phyloP scores from a whole-genome alignment of 73 alveolate species.

The Paramecium bursaria region DNA sequence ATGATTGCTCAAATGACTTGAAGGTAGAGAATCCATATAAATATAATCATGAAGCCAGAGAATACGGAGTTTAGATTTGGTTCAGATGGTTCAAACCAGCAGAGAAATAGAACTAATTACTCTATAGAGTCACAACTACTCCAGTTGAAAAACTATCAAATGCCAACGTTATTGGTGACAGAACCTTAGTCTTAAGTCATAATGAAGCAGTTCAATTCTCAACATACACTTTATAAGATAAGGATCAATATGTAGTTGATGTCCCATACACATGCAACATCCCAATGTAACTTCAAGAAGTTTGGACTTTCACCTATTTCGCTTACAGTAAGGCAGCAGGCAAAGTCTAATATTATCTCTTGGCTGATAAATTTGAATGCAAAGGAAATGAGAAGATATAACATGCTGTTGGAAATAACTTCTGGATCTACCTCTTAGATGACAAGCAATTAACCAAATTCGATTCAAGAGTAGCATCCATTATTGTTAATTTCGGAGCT shows the following conservation, averaged over 20 bases:
- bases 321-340: conserved; percentile 20
- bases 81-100: no score
- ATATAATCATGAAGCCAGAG: no score
- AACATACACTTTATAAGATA: conserved; percentile 12
- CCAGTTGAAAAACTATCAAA: background rate
- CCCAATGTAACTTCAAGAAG: background rate
- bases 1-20: conserved; percentile 27
- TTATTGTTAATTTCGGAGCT: conserved; percentile 15
- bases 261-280: conserved; percentile 26
- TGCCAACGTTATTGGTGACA: conserved; percentile 41
- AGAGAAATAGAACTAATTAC: background rate
- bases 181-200: conserved; percentile 16
- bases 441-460: background rate
- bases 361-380: conserved; percentile 32
- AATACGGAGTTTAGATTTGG: no score
- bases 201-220: conserved; percentile 14
- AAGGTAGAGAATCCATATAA: background rate
- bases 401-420: conserved; percentile 46
- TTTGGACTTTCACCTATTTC: conserved; percentile 48
- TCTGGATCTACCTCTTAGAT: background rate
- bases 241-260: background rate
- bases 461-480: conserved; percentile 6
- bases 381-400: conserved; percentile 1
- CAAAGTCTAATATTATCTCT: conserved; percentile 15
- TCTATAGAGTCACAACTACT: conserved; percentile 44